Conservation (phyloP, 106 monocot genomes). For the Acanthochlamys bracteata region DNA sequence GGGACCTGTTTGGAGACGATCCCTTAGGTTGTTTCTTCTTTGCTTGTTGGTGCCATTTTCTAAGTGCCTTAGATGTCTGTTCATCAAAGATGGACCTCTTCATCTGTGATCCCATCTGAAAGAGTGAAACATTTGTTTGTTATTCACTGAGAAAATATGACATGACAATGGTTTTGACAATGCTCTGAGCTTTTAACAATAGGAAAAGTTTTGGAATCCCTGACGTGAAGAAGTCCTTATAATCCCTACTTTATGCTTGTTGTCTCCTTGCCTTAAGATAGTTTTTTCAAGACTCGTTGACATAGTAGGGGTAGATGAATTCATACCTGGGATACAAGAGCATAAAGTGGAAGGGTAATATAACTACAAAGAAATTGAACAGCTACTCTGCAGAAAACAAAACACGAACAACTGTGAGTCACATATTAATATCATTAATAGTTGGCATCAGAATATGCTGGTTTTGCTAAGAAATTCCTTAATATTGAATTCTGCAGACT, state of each 20-base stretch:
- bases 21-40: slow-evolving; percentile 25
- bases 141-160: not conserved
- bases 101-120: slow-evolving; percentile 76
- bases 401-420: not conserved
- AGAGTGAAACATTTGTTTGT: not conserved
- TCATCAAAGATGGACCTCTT: slow-evolving; percentile 74
- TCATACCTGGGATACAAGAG: slow-evolving; percentile 68
- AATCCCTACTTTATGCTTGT: not conserved
- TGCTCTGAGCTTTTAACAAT: not conserved
- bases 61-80: slow-evolving; percentile 55
- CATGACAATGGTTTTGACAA: not conserved
- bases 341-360: slow-evolving; percentile 78
- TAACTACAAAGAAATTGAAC: slow-evolving; percentile 72
- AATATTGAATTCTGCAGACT: not conserved
- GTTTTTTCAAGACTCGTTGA: no score
- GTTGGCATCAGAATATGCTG: not conserved
- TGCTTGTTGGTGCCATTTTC: slow-evolving; percentile 47
- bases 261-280: not conserved
- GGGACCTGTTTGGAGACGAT: slow-evolving; percentile 3
- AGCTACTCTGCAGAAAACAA: slow-evolving; percentile 26
- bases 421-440: not conserved
- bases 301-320: not conserved
- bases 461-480: not conserved
- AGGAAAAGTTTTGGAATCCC: not conserved
- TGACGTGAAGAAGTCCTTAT: not conserved